Percentiles rank a stretch among this genome's conserved stretches.
Evolutionary conservation across 208 protist genomes (phyloP).

Genomic region (Perkinsela sp.): DNA sequence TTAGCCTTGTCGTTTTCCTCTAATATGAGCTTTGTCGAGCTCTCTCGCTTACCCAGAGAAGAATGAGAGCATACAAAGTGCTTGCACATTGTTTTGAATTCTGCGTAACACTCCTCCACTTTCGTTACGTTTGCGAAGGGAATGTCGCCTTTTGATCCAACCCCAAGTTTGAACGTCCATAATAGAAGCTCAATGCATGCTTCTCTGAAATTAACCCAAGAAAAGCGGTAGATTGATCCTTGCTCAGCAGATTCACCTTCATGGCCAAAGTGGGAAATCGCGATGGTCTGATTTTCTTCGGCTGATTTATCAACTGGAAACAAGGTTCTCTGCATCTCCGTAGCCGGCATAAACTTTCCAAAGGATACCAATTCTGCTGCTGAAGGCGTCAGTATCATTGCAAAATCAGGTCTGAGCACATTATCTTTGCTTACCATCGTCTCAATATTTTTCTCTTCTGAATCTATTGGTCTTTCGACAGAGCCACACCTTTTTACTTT

Average conservation of each 20-base stretch:
- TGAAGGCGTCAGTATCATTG: not conserved
- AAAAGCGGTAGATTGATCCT: not conserved
- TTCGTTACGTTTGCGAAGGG: not conserved
- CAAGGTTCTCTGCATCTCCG: not conserved
- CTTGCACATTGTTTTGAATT: not conserved
- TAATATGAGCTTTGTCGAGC: not conserved
- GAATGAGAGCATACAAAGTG: not conserved
- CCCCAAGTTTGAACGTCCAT: not conserved
- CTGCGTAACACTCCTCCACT: not conserved
- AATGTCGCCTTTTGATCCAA: too few species aligned
- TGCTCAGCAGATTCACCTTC: not conserved
- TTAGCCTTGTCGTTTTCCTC: not conserved
- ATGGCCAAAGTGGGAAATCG: not conserved
- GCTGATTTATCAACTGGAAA: not conserved
- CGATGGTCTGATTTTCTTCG: not conserved
- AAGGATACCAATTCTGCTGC: not conserved
- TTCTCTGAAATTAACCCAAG: not conserved
- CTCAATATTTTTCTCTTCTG: not conserved
- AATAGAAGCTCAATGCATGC: not conserved
- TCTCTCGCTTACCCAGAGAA: not conserved
- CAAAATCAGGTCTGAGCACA: not conserved
- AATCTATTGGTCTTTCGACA: not conserved
- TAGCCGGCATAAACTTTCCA: not conserved
- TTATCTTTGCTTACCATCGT: not conserved
- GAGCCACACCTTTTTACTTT: constrained; percentile 21